Percentiles rank a stretch among this genome's conserved stretches.
phyloP scores from a whole-genome alignment of 805 yeast genomes.

The Torulaspora delbrueckii region DNA sequence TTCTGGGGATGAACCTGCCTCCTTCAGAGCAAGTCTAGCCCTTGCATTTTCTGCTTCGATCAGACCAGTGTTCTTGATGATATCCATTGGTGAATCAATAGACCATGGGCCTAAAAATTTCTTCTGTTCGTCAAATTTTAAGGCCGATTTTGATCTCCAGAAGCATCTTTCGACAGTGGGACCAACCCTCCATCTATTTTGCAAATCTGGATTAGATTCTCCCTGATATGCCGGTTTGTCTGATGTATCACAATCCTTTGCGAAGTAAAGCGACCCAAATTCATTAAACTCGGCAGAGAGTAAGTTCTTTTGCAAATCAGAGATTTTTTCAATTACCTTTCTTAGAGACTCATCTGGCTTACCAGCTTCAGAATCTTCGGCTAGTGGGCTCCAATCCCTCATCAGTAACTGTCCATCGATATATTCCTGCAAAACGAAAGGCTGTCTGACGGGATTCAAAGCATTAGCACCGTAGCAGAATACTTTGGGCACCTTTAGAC shows the following conservation, averaged over 20 bases:
- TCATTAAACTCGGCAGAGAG: slow-evolving; percentile 57
- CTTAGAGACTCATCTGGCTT: slow-evolving; percentile 47
- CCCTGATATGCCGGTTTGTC: slow-evolving; percentile 49
- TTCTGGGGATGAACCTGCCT: slow-evolving; percentile 48
- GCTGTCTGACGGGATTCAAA: slow-evolving; percentile 60
- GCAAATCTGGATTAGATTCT: slow-evolving; percentile 48
- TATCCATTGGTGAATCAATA: slow-evolving; percentile 48
- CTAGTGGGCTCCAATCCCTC: slow-evolving; percentile 87
- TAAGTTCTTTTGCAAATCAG: slow-evolving; percentile 57
- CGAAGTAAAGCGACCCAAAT: slow-evolving; percentile 79
- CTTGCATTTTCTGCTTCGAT: slow-evolving; percentile 61
- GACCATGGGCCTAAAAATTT: slow-evolving; percentile 76
- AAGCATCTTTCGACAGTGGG: slow-evolving; percentile 78
- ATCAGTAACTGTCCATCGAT: slow-evolving; percentile 76
- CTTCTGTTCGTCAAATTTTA: slow-evolving; percentile 47
- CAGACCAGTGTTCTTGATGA: slow-evolving; percentile 58
- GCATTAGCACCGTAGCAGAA: slow-evolving; percentile 57
- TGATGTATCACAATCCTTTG: slow-evolving; percentile 53
- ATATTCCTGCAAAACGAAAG: slow-evolving; percentile 77
- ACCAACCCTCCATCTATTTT: slow-evolving; percentile 82
- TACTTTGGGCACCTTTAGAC: slow-evolving; percentile 68
- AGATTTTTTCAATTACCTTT: slow-evolving; percentile 64
- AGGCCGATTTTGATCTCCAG: slow-evolving; percentile 59
- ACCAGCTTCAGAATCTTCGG: slow-evolving; percentile 48
- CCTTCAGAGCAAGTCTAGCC: slow-evolving; percentile 48